Evolutionary conservation across 1,284 basidiomycete species (phyloP).

Genomic region (Leccinum fuscescens): DNA sequence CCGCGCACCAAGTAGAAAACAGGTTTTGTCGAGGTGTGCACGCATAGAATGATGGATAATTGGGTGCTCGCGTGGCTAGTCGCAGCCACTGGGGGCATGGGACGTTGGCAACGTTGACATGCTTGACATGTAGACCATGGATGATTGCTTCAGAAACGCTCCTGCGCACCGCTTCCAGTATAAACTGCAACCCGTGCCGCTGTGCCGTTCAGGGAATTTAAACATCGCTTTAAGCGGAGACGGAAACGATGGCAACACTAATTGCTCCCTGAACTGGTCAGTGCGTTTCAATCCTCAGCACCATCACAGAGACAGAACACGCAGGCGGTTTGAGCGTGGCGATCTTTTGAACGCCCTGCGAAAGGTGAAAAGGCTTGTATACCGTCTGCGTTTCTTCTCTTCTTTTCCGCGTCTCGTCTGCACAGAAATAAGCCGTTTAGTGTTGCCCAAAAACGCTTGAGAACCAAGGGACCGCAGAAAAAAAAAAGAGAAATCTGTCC

Average conservation of each 20-base stretch:
- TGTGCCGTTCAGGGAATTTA: constrained; percentile 26
- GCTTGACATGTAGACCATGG: constrained; percentile 20
- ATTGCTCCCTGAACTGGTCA: constrained; percentile 31
- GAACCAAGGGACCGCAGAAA: constrained; percentile 44
- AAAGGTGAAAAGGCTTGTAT: constrained; percentile 42
- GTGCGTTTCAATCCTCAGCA: constrained; percentile 39
- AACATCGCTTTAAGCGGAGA: constrained; percentile 31
- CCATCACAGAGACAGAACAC: constrained; percentile 42
- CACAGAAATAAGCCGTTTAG: constrained; percentile 53
- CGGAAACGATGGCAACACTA: constrained; percentile 23
- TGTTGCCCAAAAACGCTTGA: constrained; percentile 49
- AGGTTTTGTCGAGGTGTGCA: not conserved
- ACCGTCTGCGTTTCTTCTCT: constrained; percentile 36
- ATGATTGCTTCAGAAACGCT: constrained; percentile 23
- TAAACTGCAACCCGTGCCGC: constrained; percentile 22
- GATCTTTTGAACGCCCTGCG: constrained; percentile 35
- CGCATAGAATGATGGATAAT: constrained; percentile 5
- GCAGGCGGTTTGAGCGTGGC: constrained; percentile 39
- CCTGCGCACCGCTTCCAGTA: constrained; percentile 24
- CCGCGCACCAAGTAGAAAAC: not conserved
- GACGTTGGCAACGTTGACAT: not conserved
- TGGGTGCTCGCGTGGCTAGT: not conserved
- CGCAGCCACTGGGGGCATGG: not conserved
- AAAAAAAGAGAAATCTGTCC: constrained; percentile 43
- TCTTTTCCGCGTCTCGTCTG: constrained; percentile 41